phyloP scores from a whole-genome alignment of 257 asterid species.

The Capsicum baccatum region DNA sequence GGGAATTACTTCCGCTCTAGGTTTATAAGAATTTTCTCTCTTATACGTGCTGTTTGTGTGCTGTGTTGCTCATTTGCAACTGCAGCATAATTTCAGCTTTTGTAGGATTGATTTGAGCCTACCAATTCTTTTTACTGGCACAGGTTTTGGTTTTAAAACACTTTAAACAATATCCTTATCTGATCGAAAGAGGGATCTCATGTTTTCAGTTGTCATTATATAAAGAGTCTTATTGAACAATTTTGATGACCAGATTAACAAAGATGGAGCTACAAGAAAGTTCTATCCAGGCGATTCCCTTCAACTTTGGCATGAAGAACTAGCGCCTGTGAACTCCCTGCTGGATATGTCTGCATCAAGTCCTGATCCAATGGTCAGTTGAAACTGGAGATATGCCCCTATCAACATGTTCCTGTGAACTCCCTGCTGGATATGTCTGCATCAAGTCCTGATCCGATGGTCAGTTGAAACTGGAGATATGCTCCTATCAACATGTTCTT shows the following conservation, averaged over 20 bases:
- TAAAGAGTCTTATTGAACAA: neutral
- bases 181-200: neutral
- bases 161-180: neutral
- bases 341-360: constrained; percentile 55
- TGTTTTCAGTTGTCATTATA: neutral
- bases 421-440: constrained; percentile 63
- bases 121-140: neutral
- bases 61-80: neutral
- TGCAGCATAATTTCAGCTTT: neutral
- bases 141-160: neutral
- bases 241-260: constrained; percentile 51
- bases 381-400: constrained; percentile 19
- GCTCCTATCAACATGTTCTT: neutral
- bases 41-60: neutral
- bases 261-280: constrained; percentile 62
- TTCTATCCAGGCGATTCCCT: constrained; percentile 69
- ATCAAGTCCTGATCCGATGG: constrained; percentile 64
- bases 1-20: neutral
- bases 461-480: constrained; percentile 39
- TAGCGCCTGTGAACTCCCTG: constrained; percentile 66
- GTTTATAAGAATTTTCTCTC: neutral
- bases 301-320: constrained; percentile 80
- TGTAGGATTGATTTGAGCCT: neutral
- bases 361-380: constrained; percentile 69
- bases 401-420: neutral